phyloP scores from a whole-genome alignment of 192 early-diverging fungal genomes.

The Phycomyces blakesleeanus region DNA sequence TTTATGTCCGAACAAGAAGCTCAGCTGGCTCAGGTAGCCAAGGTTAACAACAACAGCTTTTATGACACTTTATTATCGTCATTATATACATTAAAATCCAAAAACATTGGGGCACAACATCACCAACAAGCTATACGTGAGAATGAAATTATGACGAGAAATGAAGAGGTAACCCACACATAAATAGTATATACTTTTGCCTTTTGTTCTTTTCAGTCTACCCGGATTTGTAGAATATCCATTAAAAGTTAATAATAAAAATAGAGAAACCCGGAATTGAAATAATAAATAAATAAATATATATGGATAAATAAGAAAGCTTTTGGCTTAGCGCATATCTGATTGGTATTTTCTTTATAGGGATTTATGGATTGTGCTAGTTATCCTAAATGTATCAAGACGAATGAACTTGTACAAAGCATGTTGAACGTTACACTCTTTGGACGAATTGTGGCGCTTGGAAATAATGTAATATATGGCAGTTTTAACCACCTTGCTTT shows the following conservation, averaged over 20 bases:
- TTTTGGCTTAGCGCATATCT: not conserved
- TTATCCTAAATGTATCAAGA: conserved; percentile 6
- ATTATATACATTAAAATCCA: not conserved
- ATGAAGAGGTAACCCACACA: conserved; percentile 26
- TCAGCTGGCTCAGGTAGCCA: conserved; percentile 3
- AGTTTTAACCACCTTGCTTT: too few species aligned
- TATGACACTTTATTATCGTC: not conserved
- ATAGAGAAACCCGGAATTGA: too few species aligned
- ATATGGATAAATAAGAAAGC: too few species aligned
- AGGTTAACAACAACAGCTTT: conserved; percentile 4
- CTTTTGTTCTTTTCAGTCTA: too few species aligned
- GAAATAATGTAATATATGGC: conserved; percentile 32
- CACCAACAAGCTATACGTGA: not conserved
- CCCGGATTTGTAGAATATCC: too few species aligned
- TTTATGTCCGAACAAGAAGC: conserved; percentile 28
- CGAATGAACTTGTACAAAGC: conserved; percentile 5
- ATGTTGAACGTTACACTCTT: conserved; percentile 29
- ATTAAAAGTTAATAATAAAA: not conserved
- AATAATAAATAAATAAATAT: not conserved
- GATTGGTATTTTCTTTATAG: not conserved
- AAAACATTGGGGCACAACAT: too few species aligned
- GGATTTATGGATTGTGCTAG: conserved; percentile 21
- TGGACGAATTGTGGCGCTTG: conserved; percentile 13
- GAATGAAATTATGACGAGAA: conserved; percentile 6
- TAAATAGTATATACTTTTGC: too few species aligned